Base-by-base conservation (phyloP, 345 rosid genomes). In the Limnanthes douglasii region DNA sequence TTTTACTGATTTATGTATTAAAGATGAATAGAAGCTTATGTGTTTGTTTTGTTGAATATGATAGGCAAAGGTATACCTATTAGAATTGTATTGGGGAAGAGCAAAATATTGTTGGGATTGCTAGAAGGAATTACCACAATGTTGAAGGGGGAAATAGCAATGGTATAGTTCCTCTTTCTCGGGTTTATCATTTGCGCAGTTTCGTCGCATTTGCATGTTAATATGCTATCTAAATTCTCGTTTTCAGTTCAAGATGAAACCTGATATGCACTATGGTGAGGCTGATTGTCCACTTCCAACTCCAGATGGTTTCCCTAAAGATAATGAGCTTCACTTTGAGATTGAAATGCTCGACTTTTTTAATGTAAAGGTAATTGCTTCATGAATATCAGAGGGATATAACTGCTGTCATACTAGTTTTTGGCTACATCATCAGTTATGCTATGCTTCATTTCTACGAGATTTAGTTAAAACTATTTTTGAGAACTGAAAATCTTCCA, bases 311-410 rank as follows among this genome's bases (percentile, higher is more conserved):
- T 80, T 84, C 43, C 98, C 94, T 5, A 73, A 72, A 66, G 96
- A 84, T 5, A 80, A 77, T 35, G 96, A 90, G 51, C 94, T 90
- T 62, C 98, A 90, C 65, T 90, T 77, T 70, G 98, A 90, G 76
- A 54, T 78, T 66, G 95, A 84, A 53, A 48, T 90, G 78, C 29
- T 84, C 39, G 80, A 80, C 17, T 90, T 80, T 60, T 55, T 62
- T 6, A 80, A 79, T 65, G 86, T 64, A 62, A 90, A 80, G 96
- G 98, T 50, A 77, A 69, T 50, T 43, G 37, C 27, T 49, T n/a
- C n/a, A n/a, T n/a, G n/a, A n/a, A n/a, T n/a, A n/a, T n/a, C n/a
- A n/a, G n/a, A n/a, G n/a, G n/a, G n/a, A n/a, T n/a, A n/a, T n/a
- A n/a, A n/a, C n/a, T n/a, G n/a, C n/a, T n/a, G n/a, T n/a, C n/a